Evolutionary conservation across 345 rosid genomes (phyloP), one percentile per base, ranked within the genome.

Genomic region (Camelina neglecta): DNA sequence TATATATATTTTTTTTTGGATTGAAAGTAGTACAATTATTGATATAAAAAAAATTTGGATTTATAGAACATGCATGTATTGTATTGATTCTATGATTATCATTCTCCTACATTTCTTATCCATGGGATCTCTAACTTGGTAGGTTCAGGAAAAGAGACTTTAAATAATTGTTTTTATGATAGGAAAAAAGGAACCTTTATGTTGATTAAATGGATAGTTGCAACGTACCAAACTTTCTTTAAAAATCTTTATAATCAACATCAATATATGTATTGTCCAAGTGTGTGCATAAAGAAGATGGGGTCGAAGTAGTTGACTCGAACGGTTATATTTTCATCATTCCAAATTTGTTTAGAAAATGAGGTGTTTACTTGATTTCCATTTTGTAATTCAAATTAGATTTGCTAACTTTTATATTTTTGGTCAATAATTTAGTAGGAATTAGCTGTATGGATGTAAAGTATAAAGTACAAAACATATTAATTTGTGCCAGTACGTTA

Each of bases 51-150:
- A 35, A 35, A 63, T 38, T 70, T 76, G 53, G 75, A 77, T 35
- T 70, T 38, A 21, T 61, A 44, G 63, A 62, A 77, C 67, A 77
- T 56, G 76, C 76, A 71, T 77, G 75, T 41, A 29, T 47, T 71
- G 50, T 41, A 20, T 47, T 71, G 50, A 60, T 66, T 49, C 15
- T 65, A 65, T 35, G 0, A 35, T 60, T 65, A 75, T 72, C n/a
- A 31, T 5, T 65, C 62, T 38, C 1, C 31, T 66, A 60, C 49
- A 21, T 54, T 72, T 78, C 77, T 66, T 78, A 72, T 67, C 73
- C 73, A 78, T 60, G 51, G 69, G 51, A 72, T 78, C 77, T 78
- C 73, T 67, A 44, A 72, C 65, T 78, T 78, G 74, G 65, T 78
- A 78, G 81, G 77, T 78, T 72, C 69, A 42, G 38, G 53, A 72